Percentiles rank a stretch among this genome's conserved stretches.
Evolutionary conservation across 1,284 basidiomycete genomes (phyloP).

Genomic region (Sporisorium scitamineum): DNA sequence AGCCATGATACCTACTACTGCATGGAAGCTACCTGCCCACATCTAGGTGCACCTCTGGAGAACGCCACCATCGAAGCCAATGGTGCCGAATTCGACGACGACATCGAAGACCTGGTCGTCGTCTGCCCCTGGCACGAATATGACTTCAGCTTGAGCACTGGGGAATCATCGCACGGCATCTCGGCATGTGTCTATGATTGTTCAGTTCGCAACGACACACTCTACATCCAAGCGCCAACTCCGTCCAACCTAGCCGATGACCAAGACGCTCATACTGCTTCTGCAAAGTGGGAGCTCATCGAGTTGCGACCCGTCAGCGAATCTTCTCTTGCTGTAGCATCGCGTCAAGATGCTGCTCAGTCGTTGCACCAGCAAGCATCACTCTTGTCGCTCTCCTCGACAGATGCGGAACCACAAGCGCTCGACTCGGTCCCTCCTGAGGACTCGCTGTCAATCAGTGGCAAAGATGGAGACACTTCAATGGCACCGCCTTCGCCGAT

Average conservation of each 20-base stretch:
- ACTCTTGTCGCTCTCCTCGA: constrained; percentile 33
- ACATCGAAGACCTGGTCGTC: constrained; percentile 71
- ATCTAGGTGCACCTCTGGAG: constrained; percentile 84
- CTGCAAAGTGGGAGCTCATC: constrained; percentile 76
- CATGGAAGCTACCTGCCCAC: constrained; percentile 87
- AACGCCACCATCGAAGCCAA: constrained; percentile 76
- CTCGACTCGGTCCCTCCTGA: neutral
- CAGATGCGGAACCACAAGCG: neutral
- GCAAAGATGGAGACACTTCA: neutral
- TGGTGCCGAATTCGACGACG: constrained; percentile 72
- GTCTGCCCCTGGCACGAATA: constrained; percentile 82
- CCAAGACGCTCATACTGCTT: constrained; percentile 7
- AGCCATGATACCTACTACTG: constrained; percentile 72
- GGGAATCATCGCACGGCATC: constrained; percentile 81
- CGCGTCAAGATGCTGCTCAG: constrained; percentile 32
- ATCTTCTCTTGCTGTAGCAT: constrained; percentile 66
- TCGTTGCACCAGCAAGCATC: constrained; percentile 32
- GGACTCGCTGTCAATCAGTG: neutral
- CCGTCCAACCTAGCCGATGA: constrained; percentile 3
- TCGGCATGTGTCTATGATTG: constrained; percentile 82
- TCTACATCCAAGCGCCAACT: constrained; percentile 56
- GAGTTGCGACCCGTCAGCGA: constrained; percentile 84
- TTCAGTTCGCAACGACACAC: constrained; percentile 71
- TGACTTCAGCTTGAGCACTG: constrained; percentile 79
- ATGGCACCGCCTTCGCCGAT: constrained; percentile 41